Percentiles rank a stretch among this genome's conserved stretches.
These are phyloP conservation scores for Asterophora lycoperdoides DNA, from an alignment of 768 basidiomycete genomes.

Conservation along the genomic window DNA sequence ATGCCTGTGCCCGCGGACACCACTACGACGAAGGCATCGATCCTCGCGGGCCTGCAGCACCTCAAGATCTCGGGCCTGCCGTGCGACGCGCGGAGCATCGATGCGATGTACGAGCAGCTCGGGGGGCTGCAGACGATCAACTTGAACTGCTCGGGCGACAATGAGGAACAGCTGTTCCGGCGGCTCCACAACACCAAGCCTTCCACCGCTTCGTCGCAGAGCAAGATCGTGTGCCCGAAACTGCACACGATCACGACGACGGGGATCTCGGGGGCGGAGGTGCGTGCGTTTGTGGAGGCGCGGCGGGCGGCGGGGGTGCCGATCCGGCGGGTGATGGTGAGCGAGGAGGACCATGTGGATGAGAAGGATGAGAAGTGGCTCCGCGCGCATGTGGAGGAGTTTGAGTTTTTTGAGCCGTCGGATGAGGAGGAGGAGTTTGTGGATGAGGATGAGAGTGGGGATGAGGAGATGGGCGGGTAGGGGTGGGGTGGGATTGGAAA, in stretches of 20 bases:
- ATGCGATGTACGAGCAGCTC: conserved; percentile 44
- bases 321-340: conserved; percentile 44
- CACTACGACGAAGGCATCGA: conserved; percentile 32
- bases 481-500: too few relatives aligned
- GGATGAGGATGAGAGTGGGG: conserved; percentile 11
- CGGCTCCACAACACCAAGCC: conserved; percentile 14
- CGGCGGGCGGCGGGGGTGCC: conserved; percentile 41
- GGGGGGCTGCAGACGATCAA: conserved; percentile 41
- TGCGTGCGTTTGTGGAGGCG: conserved; percentile 43
- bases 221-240: conserved; percentile 42
- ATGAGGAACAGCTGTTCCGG: conserved; percentile 29
- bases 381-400: conserved; percentile 40
- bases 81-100: conserved; percentile 30
- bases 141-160: conserved; percentile 28
- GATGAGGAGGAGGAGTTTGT: conserved; percentile 39
- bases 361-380: conserved; percentile 49
- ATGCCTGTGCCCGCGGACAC: conserved; percentile 15
- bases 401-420: conserved; percentile 57
- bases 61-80: conserved; percentile 52
- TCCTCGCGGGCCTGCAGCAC: conserved; percentile 45
- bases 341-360: conserved; percentile 38
- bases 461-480: neutral
- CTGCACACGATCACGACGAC: conserved; percentile 46
- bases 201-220: neutral
- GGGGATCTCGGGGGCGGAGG: conserved; percentile 34